A percentile compares a stretch with the other conserved stretches of the same genome.
Evolutionary conservation across 2,329 filamentous ascomycete species (phyloP).

Genomic region (Pseudophaeomoniella oleicola): DNA sequence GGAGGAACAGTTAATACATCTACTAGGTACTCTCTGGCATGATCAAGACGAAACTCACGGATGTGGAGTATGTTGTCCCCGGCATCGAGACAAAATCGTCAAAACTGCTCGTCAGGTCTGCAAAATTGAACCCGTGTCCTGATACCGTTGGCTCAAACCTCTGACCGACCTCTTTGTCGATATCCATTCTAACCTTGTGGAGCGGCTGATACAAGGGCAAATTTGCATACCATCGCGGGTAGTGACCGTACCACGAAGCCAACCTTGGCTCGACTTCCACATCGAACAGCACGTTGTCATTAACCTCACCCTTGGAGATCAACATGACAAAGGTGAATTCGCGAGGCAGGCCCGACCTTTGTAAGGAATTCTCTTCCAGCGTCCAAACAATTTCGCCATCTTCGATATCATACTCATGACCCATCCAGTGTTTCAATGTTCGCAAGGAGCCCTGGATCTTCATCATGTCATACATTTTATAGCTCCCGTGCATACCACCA

Average conservation of each 20-base stretch:
- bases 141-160: conserved; percentile 22
- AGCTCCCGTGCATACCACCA: conserved; percentile 24
- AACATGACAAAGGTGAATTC: conserved; percentile 38
- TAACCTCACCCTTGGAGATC: conserved; percentile 27
- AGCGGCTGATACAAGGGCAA: conserved; percentile 23
- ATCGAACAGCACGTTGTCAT: conserved; percentile 22
- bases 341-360: conserved; percentile 33
- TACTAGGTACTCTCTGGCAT: too few relatives aligned
- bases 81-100: conserved; percentile 32
- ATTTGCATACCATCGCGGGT: conserved; percentile 25
- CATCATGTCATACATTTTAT: conserved; percentile 35
- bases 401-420: conserved; percentile 23
- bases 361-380: conserved; percentile 33
- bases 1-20: too few relatives aligned
- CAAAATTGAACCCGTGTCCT: conserved; percentile 30
- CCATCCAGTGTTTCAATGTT: conserved; percentile 20
- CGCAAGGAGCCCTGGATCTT: conserved; percentile 32
- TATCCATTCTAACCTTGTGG: conserved; percentile 21
- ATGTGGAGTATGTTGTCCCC: conserved; percentile 22
- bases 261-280: conserved; percentile 29
- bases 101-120: conserved; percentile 22
- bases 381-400: conserved; percentile 35
- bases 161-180: conserved; percentile 28
- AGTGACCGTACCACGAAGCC: conserved; percentile 24
- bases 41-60: conserved; percentile 1